These are phyloP conservation scores for Tolypocladium amazonense DNA, from an alignment of 2,329 filamentous ascomycete genomes.

Conservation along the genomic window DNA sequence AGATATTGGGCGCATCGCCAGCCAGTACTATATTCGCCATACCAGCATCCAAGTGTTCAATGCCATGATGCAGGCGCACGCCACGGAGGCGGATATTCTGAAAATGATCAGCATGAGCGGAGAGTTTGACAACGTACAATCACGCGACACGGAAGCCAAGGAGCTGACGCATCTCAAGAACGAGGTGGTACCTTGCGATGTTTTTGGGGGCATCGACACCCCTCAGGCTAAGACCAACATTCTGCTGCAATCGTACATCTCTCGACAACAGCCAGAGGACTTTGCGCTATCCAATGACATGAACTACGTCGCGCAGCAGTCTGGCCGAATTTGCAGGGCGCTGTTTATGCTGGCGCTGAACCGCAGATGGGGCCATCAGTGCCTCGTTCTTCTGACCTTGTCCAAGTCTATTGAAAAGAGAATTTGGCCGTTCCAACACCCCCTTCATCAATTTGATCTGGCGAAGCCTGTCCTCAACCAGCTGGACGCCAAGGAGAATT, in stretches of 20 bases:
- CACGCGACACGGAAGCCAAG: conserved; percentile 78
- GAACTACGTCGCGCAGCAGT: conserved; percentile 92
- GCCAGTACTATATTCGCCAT: conserved; percentile 92
- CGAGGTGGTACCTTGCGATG: conserved; percentile 64
- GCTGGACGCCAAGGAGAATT: conserved; percentile 67
- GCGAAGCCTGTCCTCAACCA: conserved; percentile 74
- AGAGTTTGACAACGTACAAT: conserved; percentile 96
- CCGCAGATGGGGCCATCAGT: conserved; percentile 90
- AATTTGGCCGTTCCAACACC: conserved; percentile 91
- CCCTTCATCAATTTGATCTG: conserved; percentile 88
- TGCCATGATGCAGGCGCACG: conserved; percentile 75
- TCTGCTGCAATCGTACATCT: conserved; percentile 87
- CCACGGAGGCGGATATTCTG: conserved; percentile 83
- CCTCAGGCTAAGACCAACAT: conserved; percentile 94
- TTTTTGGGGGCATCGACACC: conserved; percentile 59
- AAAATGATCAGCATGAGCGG: conserved; percentile 97
- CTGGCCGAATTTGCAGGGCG: conserved; percentile 85
- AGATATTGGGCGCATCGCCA: conserved; percentile 91
- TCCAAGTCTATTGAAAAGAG: conserved; percentile 97
- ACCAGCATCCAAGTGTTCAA: conserved; percentile 96
- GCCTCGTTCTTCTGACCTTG: conserved; percentile 77
- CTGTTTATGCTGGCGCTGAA: conserved; percentile 97
- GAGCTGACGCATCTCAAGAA: conserved; percentile 69
- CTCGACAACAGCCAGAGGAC: conserved; percentile 75
- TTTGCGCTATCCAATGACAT: conserved; percentile 89